Evolutionary conservation across 306 rosid species (phyloP), one percentile per base, ranked within the genome.

Genomic region (Lablab purpureus): DNA sequence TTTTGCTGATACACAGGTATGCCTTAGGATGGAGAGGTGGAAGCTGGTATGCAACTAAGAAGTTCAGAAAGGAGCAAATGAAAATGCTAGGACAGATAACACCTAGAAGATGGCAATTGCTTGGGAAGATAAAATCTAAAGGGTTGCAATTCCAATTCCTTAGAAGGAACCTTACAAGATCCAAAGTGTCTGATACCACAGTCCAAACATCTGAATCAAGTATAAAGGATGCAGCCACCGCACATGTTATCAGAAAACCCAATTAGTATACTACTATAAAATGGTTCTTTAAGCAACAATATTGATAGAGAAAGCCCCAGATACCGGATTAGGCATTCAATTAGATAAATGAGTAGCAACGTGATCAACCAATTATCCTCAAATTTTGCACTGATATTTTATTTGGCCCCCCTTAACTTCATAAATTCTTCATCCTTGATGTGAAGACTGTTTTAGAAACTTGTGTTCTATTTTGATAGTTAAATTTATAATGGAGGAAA

Each of bases 11-110:
- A 18, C 79, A 72, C 90, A 96, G 99, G 84, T 96, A 89, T 64
- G 88, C 85, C 87, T 85, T 96, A 89, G 99, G 99, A 67, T 96
- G 99, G 99, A 90, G 93, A 84, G 92, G 96, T 50, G 99, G 99
- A 78, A 83, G 75, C 78, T 88, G 91, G 97, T 90, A 84, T 81
- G 86, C 93, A 45, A 84, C 87, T 62, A 87, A 89, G 88, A 87
- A 84, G 80, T 83, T 93, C 69, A 87, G 88, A 87, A 90, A 79
- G 85, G 99, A 96, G 87, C 98, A 96, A 84, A 88, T 84, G 97
- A 93, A 90, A 84, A 32, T 91, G 89, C 79, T 96, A 47, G 99
- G 97, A 77, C 93, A 81, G 81, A 55, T 77, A 52, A 88, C 76
- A 79, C 96, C 99, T 15, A 84, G 79, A 86, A 89, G 86, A 77